A percentile compares a stretch with the other conserved stretches of the same genome.
phyloP scores from a whole-genome alignment of 768 basidiomycete species.

The Chalciporus pseudorubinellus region DNA sequence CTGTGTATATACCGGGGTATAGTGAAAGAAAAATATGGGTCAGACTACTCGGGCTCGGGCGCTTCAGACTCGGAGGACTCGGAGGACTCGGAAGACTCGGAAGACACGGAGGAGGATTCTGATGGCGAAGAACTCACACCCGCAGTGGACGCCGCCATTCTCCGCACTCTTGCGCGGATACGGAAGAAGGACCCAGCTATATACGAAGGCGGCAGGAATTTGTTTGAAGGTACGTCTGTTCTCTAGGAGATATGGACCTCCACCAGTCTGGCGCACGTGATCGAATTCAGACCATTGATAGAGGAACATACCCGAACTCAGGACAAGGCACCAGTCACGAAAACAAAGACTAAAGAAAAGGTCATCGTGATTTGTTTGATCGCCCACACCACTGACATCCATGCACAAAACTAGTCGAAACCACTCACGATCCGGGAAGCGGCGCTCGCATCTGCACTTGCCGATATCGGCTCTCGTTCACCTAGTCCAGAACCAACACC shows the following conservation, averaged over 20 bases:
- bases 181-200: slow-evolving; percentile 80
- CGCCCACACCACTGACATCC: slow-evolving; percentile 1
- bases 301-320: slow-evolving; percentile 61
- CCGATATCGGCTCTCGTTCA: slow-evolving; percentile 47
- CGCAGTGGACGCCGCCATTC: slow-evolving; percentile 88
- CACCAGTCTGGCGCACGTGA: no score
- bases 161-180: slow-evolving; percentile 85
- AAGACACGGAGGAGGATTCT: slow-evolving; percentile 87
- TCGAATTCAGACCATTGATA: slow-evolving; percentile 24
- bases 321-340: slow-evolving; percentile 22
- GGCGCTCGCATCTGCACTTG: slow-evolving; percentile 60
- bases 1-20: neutral
- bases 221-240: slow-evolving; percentile 72
- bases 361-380: slow-evolving; percentile 29
- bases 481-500: slow-evolving; percentile 52
- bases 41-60: slow-evolving; percentile 48
- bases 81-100: slow-evolving; percentile 54
- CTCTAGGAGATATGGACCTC: neutral
- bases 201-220: slow-evolving; percentile 64
- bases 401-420: slow-evolving; percentile 46
- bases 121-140: slow-evolving; percentile 95
- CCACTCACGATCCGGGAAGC: slow-evolving; percentile 75
- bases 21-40: slow-evolving; percentile 90
- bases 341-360: slow-evolving; percentile 47
- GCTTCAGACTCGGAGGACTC: neutral